Evolutionary conservation across 345 rosid species (phyloP).

Genomic region (Erucastrum elatum): DNA sequence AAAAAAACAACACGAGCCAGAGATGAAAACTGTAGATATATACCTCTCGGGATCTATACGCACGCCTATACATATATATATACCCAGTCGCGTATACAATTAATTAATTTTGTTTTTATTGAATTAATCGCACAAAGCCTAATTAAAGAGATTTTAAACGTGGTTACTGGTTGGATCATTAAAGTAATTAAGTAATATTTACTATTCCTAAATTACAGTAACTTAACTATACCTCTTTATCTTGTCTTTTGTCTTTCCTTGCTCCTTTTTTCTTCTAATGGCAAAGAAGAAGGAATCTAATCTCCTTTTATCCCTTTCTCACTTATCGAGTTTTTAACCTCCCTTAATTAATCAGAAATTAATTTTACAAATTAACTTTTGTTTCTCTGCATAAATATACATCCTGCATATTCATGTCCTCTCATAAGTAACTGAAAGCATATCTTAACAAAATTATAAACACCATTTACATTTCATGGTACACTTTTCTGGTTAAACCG

Average conservation of each 20-base stretch:
- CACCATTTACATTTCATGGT: background rate
- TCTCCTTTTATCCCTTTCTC: background rate
- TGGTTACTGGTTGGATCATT: background rate
- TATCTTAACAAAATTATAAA: too few species aligned
- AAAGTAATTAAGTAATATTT: background rate
- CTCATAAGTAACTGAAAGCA: too few species aligned
- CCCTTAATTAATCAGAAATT: background rate
- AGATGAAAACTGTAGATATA: conserved; percentile 39
- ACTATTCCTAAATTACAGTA: background rate
- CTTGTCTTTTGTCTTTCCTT: background rate
- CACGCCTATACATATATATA: conserved; percentile 5
- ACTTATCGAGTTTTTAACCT: background rate
- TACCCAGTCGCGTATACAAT: background rate
- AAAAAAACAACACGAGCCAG: conserved; percentile 34
- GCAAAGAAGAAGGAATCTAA: background rate
- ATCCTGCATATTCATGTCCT: too few species aligned
- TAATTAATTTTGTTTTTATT: background rate
- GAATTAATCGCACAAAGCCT: background rate
- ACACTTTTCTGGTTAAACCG: background rate
- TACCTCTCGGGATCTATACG: conserved; percentile 38
- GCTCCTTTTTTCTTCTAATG: too few species aligned
- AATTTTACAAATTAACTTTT: background rate
- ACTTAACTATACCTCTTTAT: conserved; percentile 10
- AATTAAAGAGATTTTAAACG: conserved; percentile 7
- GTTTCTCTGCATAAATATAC: background rate